These are phyloP conservation scores for Sclerotinia sclerotiorum DNA, from an alignment of 2,329 filamentous ascomycete species.

Conservation along the genomic window DNA sequence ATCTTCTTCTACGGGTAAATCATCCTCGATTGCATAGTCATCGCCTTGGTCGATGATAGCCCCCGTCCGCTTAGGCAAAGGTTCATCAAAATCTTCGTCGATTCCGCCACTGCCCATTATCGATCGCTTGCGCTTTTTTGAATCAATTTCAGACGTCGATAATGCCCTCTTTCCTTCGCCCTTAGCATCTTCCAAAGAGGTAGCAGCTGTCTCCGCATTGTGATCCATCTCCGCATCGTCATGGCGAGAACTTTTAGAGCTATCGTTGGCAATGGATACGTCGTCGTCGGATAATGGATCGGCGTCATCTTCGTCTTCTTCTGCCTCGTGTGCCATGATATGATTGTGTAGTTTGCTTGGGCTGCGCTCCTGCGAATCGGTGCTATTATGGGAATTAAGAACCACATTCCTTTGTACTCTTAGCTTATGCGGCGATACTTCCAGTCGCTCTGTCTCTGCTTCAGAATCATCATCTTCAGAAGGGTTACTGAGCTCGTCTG, in stretches of 20 bases:
- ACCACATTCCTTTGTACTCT: constrained; percentile 60
- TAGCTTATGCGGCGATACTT: constrained; percentile 75
- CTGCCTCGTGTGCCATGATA: constrained; percentile 46
- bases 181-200: constrained; percentile 39
- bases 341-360: constrained; percentile 74
- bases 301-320: constrained; percentile 46
- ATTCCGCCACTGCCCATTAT: constrained; percentile 38
- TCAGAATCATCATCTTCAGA: constrained; percentile 70
- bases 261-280: constrained; percentile 41
- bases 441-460: constrained; percentile 90
- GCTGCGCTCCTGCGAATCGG: constrained; percentile 60
- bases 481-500: constrained; percentile 41
- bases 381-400: constrained; percentile 55
- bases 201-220: constrained; percentile 40
- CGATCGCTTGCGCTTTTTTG: constrained; percentile 43
- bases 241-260: constrained; percentile 42
- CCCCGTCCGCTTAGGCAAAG: constrained; percentile 53
- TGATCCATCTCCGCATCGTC: constrained; percentile 41
- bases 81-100: constrained; percentile 42
- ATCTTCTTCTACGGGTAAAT: constrained; percentile 45
- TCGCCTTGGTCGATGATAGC: constrained; percentile 47
- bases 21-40: constrained; percentile 49
- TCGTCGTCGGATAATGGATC: constrained; percentile 40
- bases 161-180: constrained; percentile 34
- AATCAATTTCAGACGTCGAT: constrained; percentile 35